phyloP scores from a whole-genome alignment of 139 green algal genomes.

The Chlamydomonas sphaeroides region DNA sequence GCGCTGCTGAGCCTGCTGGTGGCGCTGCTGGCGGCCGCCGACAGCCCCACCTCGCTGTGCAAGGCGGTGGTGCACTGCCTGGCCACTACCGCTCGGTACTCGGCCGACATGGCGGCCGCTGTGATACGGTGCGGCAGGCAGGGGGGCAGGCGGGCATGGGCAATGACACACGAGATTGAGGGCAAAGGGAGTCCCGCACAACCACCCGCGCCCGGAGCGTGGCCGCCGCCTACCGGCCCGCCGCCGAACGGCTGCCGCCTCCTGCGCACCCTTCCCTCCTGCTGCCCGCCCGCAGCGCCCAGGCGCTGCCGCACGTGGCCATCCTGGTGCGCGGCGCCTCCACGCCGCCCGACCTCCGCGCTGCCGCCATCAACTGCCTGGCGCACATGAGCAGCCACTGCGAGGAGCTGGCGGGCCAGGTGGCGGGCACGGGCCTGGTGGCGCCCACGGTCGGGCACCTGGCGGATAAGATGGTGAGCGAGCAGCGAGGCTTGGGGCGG shows the following conservation, averaged over 20 bases:
- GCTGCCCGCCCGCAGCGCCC: background rate
- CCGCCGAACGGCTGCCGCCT: background rate
- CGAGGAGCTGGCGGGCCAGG: constrained; percentile 51
- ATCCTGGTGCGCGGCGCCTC: constrained; percentile 36
- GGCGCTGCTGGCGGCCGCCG: constrained; percentile 15
- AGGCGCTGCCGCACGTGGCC: constrained; percentile 25
- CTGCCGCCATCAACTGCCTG: constrained; percentile 42
- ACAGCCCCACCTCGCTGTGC: constrained; percentile 29
- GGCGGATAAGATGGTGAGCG: constrained; percentile 55
- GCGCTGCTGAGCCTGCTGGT: constrained; percentile 44
- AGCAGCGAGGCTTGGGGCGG: background rate
- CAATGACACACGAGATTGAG: too few relatives aligned
- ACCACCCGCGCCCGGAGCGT: too few relatives aligned
- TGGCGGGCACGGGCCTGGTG: constrained; percentile 39
- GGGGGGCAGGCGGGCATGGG: background rate
- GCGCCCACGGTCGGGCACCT: constrained; percentile 38
- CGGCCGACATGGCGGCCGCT: constrained; percentile 38
- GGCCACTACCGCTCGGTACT: constrained; percentile 38
- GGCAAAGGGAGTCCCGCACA: too few relatives aligned
- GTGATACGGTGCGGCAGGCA: constrained; percentile 37
- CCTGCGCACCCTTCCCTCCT: background rate
- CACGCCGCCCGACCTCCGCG: constrained; percentile 55
- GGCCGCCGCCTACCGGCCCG: too few relatives aligned
- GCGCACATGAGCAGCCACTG: constrained; percentile 47
- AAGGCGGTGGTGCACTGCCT: constrained; percentile 40